These are phyloP conservation scores for Wickerhamiella spandovensis DNA, from an alignment of 805 yeast genomes.

Conservation along the genomic window DNA sequence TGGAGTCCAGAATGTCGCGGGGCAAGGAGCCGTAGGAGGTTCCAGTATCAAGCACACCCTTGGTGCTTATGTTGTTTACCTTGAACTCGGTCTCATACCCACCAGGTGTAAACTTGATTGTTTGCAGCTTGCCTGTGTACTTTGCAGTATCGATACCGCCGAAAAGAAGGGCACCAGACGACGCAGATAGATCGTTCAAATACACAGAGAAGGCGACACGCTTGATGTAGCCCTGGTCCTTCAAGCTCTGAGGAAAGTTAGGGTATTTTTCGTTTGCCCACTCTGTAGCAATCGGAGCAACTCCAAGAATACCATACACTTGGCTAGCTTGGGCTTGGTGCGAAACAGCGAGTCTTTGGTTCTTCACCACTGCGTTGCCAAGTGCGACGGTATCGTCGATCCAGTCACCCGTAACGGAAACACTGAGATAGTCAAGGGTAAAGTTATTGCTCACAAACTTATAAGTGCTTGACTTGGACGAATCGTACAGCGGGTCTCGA, in stretches of 20 bases:
- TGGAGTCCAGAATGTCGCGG: conserved; percentile 1
- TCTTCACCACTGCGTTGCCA: conserved; percentile 32
- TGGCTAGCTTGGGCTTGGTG: not conserved
- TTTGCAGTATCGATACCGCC: conserved; percentile 36
- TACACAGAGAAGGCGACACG: conserved; percentile 34
- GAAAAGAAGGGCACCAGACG: conserved; percentile 29
- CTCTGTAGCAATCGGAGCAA: not conserved
- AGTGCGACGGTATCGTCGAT: conserved; percentile 47
- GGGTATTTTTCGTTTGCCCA: conserved; percentile 11
- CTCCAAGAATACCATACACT: not conserved
- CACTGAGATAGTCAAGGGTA: too few species aligned
- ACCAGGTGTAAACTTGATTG: too few species aligned
- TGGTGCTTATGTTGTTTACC: too few species aligned
- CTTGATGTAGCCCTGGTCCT: conserved; percentile 30
- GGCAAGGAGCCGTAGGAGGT: conserved; percentile 36
- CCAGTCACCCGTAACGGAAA: conserved; percentile 33
- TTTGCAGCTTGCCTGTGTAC: conserved; percentile 27
- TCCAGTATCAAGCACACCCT: conserved; percentile 38
- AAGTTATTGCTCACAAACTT: too few species aligned
- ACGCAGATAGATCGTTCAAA: conserved; percentile 25
- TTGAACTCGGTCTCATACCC: too few species aligned
- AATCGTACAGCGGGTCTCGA: too few species aligned
- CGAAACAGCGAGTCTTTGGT: conserved; percentile 5
- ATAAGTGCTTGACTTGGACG: too few species aligned
- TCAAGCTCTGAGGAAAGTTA: conserved; percentile 24